Base-by-base conservation (phyloP, 495 filamentous ascomycete genomes). In the Aspergillus coremiiformis region DNA sequence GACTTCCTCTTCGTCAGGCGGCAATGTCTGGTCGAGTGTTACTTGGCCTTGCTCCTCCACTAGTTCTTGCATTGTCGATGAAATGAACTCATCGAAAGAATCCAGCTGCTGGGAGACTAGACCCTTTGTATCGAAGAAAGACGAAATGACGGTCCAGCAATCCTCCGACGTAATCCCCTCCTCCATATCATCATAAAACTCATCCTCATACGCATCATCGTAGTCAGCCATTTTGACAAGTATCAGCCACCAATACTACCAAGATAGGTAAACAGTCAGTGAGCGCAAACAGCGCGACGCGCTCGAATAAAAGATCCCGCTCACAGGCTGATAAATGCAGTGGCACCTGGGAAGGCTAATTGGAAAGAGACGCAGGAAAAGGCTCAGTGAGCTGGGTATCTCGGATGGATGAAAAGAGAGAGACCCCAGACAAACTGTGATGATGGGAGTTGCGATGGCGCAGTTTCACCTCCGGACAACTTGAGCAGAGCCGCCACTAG, bases 41-140 rank as follows among this genome's bases (percentile, higher is more conserved):
- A 97, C 82, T 52, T 85, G 78, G 29, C 85, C 85, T 62, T 95
- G 90, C 64, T 97, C 93, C 49, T 86, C 82, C 22, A 97, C 83
- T 48, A 97, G 78, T 54, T 95, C 87, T 57, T 95, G 89, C 73
- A 97, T 91, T 0, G 93, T 96, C 3, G 85, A 88, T 29, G 81
- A 80, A 43, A 92, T 86, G 63, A 99, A 99, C 63, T 96, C 90
- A 72, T 99, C 87, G 75, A 95, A 99, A 2, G 93, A 99, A 66
- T 97, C 91, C 52, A 97, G 80, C 72, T 99, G 93, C 66, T 97
- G 94, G 3, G 94, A 95, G 10, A 97, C 94, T 19, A 99, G 80
- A 60, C 94, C 92, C 71, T 96, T 96, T 41, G 76, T 74, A 53
- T 96, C 89, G 72, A 99, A 97, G 74, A 96, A 97, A 1, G 94